These are phyloP conservation scores for Petunia secreta DNA, from an alignment of 257 asterid genomes.

Conservation along the genomic window DNA sequence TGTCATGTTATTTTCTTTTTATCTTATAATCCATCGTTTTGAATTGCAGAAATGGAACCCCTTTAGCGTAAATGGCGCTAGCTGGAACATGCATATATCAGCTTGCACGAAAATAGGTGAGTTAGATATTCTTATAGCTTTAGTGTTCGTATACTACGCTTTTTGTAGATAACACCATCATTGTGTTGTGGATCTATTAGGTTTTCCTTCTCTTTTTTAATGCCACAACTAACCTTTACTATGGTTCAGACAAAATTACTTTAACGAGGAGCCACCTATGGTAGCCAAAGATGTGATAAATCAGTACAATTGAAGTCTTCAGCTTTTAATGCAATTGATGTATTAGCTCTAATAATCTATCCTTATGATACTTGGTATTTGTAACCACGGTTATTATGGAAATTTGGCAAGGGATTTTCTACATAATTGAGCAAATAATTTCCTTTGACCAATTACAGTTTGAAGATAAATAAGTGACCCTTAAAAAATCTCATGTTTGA, in stretches of 20 bases:
- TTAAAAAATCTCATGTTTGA: too few species aligned
- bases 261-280: slow-evolving; percentile 56
- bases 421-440: background rate
- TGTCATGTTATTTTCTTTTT: background rate
- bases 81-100: slow-evolving; percentile 91
- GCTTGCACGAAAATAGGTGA: slow-evolving; percentile 71
- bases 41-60: slow-evolving; percentile 90
- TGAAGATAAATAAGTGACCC: too few species aligned
- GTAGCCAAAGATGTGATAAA: slow-evolving; percentile 53
- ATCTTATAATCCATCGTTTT: slow-evolving; percentile 27
- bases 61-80: slow-evolving; percentile 80
- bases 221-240: background rate
- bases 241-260: slow-evolving; percentile 70
- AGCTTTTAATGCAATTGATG: slow-evolving; percentile 24
- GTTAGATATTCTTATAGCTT: slow-evolving; percentile 20
- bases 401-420: background rate
- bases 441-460: background rate
- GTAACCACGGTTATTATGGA: background rate
- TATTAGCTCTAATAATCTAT: background rate
- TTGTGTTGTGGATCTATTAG: too few species aligned
- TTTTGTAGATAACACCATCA: background rate
- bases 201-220: background rate
- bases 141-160: background rate
- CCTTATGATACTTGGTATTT: background rate
- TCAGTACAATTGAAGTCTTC: background rate